These are phyloP conservation scores for Solanum hybrid DNA, from an alignment of 305 asterid genomes.

Conservation along the genomic window DNA sequence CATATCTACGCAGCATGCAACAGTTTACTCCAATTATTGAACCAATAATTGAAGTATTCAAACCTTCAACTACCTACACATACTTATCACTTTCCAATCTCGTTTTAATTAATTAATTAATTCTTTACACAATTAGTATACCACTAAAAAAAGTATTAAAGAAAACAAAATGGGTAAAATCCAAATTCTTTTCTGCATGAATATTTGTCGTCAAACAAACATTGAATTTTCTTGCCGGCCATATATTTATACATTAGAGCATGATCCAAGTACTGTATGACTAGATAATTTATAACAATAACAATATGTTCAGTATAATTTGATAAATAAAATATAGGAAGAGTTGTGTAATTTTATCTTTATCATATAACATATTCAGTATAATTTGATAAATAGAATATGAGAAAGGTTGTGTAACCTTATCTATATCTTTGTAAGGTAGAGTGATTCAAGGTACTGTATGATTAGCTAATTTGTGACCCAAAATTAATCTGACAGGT, in stretches of 20 bases:
- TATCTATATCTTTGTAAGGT: background rate
- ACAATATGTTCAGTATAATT: background rate
- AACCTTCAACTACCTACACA: slow-evolving; percentile 4
- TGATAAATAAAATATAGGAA: background rate
- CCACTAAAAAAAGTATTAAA: background rate
- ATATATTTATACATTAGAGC: background rate
- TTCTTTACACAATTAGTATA: background rate
- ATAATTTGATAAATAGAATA: background rate
- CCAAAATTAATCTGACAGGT: background rate
- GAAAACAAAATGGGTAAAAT: background rate
- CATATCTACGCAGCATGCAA: background rate
- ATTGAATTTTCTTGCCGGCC: background rate
- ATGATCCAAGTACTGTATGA: background rate
- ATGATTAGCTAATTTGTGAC: background rate
- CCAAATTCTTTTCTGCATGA: background rate
- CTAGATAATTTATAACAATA: background rate
- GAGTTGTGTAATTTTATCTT: background rate
- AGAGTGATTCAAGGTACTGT: background rate
- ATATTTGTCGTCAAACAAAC: background rate
- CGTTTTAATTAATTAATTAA: background rate
- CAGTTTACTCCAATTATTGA: slow-evolving; percentile 11
- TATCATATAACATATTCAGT: too few species aligned
- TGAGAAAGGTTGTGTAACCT: background rate
- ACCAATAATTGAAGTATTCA: slow-evolving; percentile 8
- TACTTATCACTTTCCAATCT: background rate